phyloP scores from a whole-genome alignment of 805 yeast species.

The Yueomyces sp. region DNA sequence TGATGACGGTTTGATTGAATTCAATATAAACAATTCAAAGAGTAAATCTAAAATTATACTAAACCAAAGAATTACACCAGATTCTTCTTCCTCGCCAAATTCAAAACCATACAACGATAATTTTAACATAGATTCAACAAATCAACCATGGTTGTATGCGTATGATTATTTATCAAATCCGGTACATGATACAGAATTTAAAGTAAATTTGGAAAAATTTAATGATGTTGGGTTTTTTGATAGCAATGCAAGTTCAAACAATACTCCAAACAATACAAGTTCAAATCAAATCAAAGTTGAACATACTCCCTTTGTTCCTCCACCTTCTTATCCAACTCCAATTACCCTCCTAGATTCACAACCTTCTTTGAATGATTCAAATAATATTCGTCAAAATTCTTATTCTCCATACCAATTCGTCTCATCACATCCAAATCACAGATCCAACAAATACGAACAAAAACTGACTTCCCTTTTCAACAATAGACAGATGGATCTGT shows the following conservation, averaged over 20 bases:
- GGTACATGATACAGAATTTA: constrained; percentile 25
- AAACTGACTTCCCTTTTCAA: constrained; percentile 52
- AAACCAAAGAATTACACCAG: background rate
- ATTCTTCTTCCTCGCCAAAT: background rate
- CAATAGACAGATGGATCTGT: constrained; percentile 52
- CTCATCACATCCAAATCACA: background rate
- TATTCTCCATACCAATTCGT: background rate
- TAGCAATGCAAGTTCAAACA: background rate
- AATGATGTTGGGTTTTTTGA: constrained; percentile 44
- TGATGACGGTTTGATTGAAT: background rate
- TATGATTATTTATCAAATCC: constrained; percentile 39
- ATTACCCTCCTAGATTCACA: background rate
- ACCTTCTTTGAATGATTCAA: too few relatives aligned
- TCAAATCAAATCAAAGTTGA: background rate
- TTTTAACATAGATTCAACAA: background rate
- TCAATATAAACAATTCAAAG: background rate
- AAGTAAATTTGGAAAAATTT: constrained; percentile 31
- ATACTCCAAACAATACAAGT: background rate
- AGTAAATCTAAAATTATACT: background rate
- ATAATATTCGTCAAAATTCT: background rate
- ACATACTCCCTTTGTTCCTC: background rate
- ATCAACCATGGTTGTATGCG: background rate
- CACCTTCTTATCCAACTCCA: background rate
- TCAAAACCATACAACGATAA: background rate
- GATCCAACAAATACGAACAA: background rate